A percentile compares a stretch with the other conserved stretches of the same genome.
phyloP scores from a whole-genome alignment of 2,329 filamentous ascomycete genomes.

The Parastagonospora nodorum region DNA sequence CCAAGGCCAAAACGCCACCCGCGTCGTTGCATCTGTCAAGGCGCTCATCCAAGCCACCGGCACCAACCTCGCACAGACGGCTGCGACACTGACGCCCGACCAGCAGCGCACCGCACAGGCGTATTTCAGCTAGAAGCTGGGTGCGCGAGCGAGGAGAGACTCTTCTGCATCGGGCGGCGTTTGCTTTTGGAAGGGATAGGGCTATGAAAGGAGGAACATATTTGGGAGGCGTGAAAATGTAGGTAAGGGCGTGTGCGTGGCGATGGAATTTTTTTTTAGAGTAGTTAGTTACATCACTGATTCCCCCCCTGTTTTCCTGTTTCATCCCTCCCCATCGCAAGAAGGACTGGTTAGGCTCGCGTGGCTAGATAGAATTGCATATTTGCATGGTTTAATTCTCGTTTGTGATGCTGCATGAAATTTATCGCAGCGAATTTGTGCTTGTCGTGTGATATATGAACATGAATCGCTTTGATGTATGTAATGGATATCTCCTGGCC shows the following conservation, averaged over 20 bases:
- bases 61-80: constrained; percentile 75
- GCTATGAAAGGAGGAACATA: not conserved
- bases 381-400: not conserved
- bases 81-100: constrained; percentile 76
- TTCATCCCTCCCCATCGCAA: not conserved
- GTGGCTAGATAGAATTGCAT: not conserved
- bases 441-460: not conserved
- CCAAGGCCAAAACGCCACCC: constrained; percentile 78
- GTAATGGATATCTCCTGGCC: not conserved
- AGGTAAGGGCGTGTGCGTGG: not conserved
- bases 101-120: constrained; percentile 78
- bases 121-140: constrained; percentile 68
- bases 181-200: constrained; percentile 3
- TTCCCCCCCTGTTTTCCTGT: constrained; percentile 17
- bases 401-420: not conserved
- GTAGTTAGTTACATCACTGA: constrained; percentile 18
- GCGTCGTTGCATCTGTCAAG: constrained; percentile 79
- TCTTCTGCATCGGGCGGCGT: constrained; percentile 5
- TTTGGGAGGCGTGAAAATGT: not conserved
- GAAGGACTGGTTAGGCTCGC: not conserved
- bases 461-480: not conserved
- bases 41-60: constrained; percentile 73
- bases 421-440: not conserved
- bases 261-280: constrained; percentile 12
- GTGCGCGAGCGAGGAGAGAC: not conserved